These are phyloP conservation scores for Trifolium dubium DNA, from an alignment of 306 rosid species.

Conservation along the genomic window DNA sequence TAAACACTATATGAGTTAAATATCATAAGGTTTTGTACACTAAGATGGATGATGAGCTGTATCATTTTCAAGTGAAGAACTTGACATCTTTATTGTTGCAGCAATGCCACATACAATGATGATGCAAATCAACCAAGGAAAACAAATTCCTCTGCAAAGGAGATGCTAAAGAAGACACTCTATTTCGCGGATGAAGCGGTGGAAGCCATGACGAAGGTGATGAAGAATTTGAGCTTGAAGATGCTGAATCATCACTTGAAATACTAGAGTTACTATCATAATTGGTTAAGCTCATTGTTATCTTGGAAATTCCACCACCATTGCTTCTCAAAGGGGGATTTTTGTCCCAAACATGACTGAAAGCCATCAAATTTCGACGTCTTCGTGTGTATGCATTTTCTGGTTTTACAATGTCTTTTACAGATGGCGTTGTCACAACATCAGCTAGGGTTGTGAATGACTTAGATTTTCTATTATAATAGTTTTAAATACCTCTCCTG, in stretches of 20 bases:
- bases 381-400: constrained; percentile 76
- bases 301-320: constrained; percentile 76
- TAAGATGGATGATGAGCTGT: constrained; percentile 48
- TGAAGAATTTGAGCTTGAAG: constrained; percentile 43
- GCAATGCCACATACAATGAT: constrained; percentile 60
- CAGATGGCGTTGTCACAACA: constrained; percentile 51
- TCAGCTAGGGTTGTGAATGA: constrained; percentile 75
- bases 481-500: constrained; percentile 86
- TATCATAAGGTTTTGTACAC: constrained; percentile 32
- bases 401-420: constrained; percentile 75
- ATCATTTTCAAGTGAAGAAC: constrained; percentile 38
- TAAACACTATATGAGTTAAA: constrained; percentile 1
- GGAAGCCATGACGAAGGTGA: constrained; percentile 50
- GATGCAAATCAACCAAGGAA: constrained; percentile 64
- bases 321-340: constrained; percentile 57
- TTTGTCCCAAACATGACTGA: constrained; percentile 66
- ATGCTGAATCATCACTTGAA: constrained; percentile 67
- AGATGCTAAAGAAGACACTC: constrained; percentile 36
- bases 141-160: constrained; percentile 38
- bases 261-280: constrained; percentile 64
- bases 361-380: constrained; percentile 72
- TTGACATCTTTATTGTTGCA: constrained; percentile 47
- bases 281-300: constrained; percentile 66
- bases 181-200: constrained; percentile 52
- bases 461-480: constrained; percentile 77